Base-by-base conservation (phyloP, 805 yeast genomes). In the Cyberlindnera mrakii region DNA sequence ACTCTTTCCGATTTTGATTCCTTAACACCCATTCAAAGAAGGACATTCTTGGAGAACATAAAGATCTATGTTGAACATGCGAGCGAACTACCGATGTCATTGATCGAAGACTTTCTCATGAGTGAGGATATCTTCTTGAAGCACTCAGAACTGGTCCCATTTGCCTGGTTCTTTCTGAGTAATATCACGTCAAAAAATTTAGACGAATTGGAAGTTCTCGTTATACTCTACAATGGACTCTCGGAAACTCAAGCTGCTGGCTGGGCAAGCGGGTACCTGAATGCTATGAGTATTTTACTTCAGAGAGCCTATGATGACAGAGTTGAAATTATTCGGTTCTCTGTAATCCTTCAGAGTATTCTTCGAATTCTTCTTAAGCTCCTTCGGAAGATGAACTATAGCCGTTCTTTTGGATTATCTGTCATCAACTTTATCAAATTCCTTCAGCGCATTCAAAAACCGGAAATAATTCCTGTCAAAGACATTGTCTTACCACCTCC, bases 401-500 rank as follows among this genome's bases (percentile, higher is more conserved):
- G 46, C 36, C 35, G 51, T 9, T 6, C 29, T 1, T 7, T 58
- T 4, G 37, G 41, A 0, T 11, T 51, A 1, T n/a, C 56, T 2
- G 16, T 45, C 13, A 3, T 46, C 1, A 29, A 37, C 1, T 40
- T 50, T 18, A 40, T 55, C 19, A 43, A 46, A 15, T 11, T 39
- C 3, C 37, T 55, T 2, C 51, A 44, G 15, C 8, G 8, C 0
- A 33, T 65, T 0, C 63, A 69, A 3, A 46, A 49, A 1, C 31
- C 35, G n/a, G 27, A 46, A 2, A 30, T 47, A 1, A 42, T 66
- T 4, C 42, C 43, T 6, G 44, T 61, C 0, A 36, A 53, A 3
- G 54, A 50, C 29, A 42, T 74, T 13, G 59, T 73, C 1, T 49
- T 70, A 0, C 73, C 75, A 0, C 72, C 75, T 0, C 38, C 66